Evolutionary conservation across 352 stramenopile species (phyloP), one percentile per base, ranked within the genome.

Genomic region (Globisporangium barbulae): DNA sequence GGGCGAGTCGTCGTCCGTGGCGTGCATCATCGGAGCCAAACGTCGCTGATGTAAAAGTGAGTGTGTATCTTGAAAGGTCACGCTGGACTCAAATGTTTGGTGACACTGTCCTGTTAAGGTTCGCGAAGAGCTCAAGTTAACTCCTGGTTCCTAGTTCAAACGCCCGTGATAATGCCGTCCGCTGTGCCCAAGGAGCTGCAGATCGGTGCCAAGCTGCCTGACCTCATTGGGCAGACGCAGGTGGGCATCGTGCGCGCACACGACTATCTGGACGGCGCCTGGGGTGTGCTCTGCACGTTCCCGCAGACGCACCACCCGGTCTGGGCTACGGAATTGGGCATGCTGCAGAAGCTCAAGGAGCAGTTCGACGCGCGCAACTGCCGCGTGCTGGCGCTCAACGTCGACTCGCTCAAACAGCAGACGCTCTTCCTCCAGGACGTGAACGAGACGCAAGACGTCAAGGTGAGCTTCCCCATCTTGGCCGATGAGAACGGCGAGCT

Each of bases 401-500:
- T 79, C 58, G 63, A 74, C 58, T 77, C 71, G 39, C 62, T 78
- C 48, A 61, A 72, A 60, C 68, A 67, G 13, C 83, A 92, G 59
- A 71, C 67, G 17, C 53, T 60, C 33, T 92, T 93, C 64, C 67
- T 93, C 6, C 60, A 75, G 12, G 83, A 92, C 64, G 83, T 94
- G 45, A 90, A 91, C 59, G 83, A 91, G 62, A 94, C 85, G 0
- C 81, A 94, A 63, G 81, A 91, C 63, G 78, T 90, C 54, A 89
- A 92, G 55, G 21, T 92, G 39, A 74, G 74, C 3, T 94, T 94
- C 55, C 83, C 85, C 0, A 72, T 94, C 10, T 37, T 94, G 39
- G 80, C 78, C 9, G 85, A 94, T 48, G 78, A 83, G 58, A 76
- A 75, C 5, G 81, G 81, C 28, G 79, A 91, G 61, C 60, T 93